phyloP scores from a whole-genome alignment of 2,329 filamentous ascomycete genomes.

The Colletotrichum orbiculare region DNA sequence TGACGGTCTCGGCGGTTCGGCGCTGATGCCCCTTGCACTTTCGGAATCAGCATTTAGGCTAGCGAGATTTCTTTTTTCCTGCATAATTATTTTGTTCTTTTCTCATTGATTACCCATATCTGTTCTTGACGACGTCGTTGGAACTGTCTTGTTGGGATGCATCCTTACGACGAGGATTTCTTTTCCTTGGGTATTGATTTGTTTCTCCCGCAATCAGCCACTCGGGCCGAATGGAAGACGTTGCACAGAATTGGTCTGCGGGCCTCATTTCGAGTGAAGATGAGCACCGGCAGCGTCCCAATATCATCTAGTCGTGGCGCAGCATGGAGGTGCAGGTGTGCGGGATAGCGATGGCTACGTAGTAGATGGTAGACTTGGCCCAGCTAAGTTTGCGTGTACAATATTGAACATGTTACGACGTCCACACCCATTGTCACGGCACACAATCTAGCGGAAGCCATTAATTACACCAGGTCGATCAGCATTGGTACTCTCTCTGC shows the following conservation, averaged over 20 bases:
- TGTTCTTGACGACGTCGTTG: conserved; percentile 17
- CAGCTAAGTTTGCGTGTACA: conserved; percentile 19
- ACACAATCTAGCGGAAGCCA: not conserved
- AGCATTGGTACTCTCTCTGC: too few relatives aligned
- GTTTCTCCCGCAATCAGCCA: not conserved
- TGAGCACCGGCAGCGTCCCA: not conserved
- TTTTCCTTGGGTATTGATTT: conserved; percentile 16
- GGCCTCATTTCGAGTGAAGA: conserved; percentile 5
- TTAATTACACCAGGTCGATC: not conserved
- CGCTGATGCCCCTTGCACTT: conserved; percentile 18
- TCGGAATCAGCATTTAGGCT: conserved; percentile 26
- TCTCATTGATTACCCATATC: conserved; percentile 3
- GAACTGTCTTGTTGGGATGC: conserved; percentile 24
- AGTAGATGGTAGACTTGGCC: not conserved
- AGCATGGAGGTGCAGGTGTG: not conserved
- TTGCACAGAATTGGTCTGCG: conserved; percentile 3
- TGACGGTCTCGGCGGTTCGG: conserved; percentile 25
- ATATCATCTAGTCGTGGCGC: not conserved
- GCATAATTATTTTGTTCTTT: conserved; percentile 8
- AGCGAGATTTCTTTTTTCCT: conserved; percentile 15
- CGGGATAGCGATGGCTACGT: conserved; percentile 17
- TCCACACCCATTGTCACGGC: not conserved
- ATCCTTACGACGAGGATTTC: conserved; percentile 19
- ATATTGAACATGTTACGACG: conserved; percentile 8
- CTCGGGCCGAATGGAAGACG: conserved; percentile 5